A percentile compares a stretch with the other conserved stretches of the same genome.
Evolutionary conservation across 441 rosid genomes (phyloP).

Genomic region (Sinapis alba): DNA sequence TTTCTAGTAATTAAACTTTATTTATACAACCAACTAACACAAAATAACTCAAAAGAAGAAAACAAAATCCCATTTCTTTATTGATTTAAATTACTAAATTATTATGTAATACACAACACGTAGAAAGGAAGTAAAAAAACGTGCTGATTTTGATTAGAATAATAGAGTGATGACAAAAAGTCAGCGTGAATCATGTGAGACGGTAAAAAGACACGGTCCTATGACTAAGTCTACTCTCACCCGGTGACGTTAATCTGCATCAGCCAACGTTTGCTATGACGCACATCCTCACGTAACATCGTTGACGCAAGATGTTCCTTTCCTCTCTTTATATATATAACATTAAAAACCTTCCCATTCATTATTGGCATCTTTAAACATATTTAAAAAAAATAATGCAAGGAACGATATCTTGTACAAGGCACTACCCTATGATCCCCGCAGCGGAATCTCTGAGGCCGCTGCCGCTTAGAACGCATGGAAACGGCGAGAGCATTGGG

Average conservation of each 20-base stretch:
- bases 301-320: slow-evolving; percentile 60
- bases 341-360: slow-evolving; percentile 5
- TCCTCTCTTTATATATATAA: neutral
- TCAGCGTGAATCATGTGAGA: slow-evolving; percentile 32
- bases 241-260: slow-evolving; percentile 48
- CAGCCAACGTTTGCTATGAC: slow-evolving; percentile 51
- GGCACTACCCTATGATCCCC: slow-evolving; percentile 33
- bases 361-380: neutral
- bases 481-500: slow-evolving; percentile 28
- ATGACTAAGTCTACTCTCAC: slow-evolving; percentile 32
- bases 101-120: slow-evolving; percentile 3
- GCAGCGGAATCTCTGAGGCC: slow-evolving; percentile 29
- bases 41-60: neutral
- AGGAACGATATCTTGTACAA: slow-evolving; percentile 58
- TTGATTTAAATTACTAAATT: neutral
- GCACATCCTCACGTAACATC: slow-evolving; percentile 55
- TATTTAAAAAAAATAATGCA: slow-evolving; percentile 50
- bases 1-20: neutral
- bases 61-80: neutral
- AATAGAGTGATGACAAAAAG: neutral
- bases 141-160: slow-evolving; percentile 16
- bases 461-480: slow-evolving; percentile 4
- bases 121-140: slow-evolving; percentile 14
- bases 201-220: slow-evolving; percentile 27
- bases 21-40: neutral